These are phyloP conservation scores for Gaeumannomyces tritici DNA, from an alignment of 2,329 filamentous ascomycete genomes.

Conservation along the genomic window DNA sequence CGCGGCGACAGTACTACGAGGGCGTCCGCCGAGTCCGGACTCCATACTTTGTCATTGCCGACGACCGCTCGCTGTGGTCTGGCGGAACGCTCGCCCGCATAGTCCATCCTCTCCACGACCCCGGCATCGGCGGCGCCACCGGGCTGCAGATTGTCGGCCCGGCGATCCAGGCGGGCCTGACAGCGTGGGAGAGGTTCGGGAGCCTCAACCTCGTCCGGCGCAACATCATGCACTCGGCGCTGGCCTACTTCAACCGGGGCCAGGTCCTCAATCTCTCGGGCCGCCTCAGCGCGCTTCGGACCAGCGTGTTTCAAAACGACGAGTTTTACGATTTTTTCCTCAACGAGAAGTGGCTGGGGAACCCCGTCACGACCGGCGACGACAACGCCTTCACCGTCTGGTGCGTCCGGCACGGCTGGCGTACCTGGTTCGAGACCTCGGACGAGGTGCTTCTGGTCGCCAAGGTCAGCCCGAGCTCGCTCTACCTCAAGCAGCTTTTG, in stretches of 20 bases:
- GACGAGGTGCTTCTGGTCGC: not conserved
- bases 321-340: not conserved
- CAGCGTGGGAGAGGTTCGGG: not conserved
- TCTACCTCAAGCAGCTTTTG: not conserved
- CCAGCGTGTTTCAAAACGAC: not conserved
- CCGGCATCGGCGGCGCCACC: not conserved
- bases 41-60: not conserved
- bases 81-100: not conserved
- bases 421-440: not conserved
- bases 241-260: not conserved
- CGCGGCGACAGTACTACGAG: not conserved
- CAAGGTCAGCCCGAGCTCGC: not conserved
- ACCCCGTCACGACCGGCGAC: not conserved
- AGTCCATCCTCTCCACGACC: not conserved
- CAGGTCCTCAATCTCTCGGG: not conserved
- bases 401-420: not conserved
- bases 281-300: not conserved
- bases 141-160: not conserved
- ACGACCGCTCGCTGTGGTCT: not conserved
- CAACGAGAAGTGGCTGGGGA: not conserved
- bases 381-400: not conserved
- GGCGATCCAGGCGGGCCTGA: not conserved
- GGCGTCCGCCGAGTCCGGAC: not conserved
- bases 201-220: not conserved
- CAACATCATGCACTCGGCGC: not conserved